A percentile compares a stretch with the other conserved stretches of the same genome.
Conservation (phyloP, 768 basidiomycete genomes). For the Gloeophyllum trabeum region DNA sequence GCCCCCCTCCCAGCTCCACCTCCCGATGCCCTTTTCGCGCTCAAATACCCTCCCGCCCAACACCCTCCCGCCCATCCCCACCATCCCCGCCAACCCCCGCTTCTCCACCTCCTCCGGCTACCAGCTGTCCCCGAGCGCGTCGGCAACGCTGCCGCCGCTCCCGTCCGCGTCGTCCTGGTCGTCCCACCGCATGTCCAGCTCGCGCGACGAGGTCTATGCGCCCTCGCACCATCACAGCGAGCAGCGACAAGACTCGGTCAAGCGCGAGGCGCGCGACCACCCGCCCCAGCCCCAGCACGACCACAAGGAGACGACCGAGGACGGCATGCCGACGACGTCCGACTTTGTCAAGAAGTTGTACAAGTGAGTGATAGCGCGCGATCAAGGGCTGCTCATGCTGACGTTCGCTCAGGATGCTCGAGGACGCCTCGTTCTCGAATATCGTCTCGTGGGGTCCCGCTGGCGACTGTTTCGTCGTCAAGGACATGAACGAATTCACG, state of each 20-base stretch:
- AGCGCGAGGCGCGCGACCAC: background rate
- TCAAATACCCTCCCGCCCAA: conserved; percentile 32
- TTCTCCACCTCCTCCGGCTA: conserved; percentile 23
- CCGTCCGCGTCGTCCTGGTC: conserved; percentile 9
- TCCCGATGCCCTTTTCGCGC: conserved; percentile 23
- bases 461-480: conserved; percentile 88
- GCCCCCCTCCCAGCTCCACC: conserved; percentile 29
- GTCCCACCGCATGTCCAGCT: conserved; percentile 16
- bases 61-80: conserved; percentile 11
- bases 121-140: conserved; percentile 20
- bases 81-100: conserved; percentile 11
- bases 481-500: conserved; percentile 97
- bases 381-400: conserved; percentile 1
- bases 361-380: conserved; percentile 41
- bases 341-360: conserved; percentile 94
- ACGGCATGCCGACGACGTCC: conserved; percentile 76
- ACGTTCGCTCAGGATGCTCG: conserved; percentile 59
- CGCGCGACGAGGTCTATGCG: background rate
- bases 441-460: conserved; percentile 78
- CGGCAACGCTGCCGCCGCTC: conserved; percentile 17
- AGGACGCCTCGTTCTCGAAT: conserved; percentile 59
- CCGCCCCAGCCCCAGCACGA: background rate
- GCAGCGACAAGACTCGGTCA: conserved; percentile 1
- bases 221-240: background rate
- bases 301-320: conserved; percentile 30